These are phyloP conservation scores for Erysimum cheiranthoides DNA, from an alignment of 345 rosid genomes.

Conservation along the genomic window DNA sequence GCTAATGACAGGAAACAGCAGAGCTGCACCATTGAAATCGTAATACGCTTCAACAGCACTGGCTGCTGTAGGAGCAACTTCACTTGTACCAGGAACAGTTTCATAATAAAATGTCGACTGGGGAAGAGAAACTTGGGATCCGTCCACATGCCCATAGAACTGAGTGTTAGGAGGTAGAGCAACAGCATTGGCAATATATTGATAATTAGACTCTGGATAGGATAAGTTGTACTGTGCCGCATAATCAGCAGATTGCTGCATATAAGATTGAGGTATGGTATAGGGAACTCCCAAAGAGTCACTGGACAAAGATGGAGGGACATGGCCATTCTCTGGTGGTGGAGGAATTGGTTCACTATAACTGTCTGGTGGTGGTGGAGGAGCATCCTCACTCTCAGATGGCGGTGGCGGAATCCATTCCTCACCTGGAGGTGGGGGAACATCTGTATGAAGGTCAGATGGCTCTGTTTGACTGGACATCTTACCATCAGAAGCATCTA, in stretches of 20 bases:
- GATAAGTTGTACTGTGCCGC: conserved; percentile 57
- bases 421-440: conserved; percentile 76
- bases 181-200: conserved; percentile 59
- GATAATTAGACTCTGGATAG: conserved; percentile 60
- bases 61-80: conserved; percentile 56
- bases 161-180: conserved; percentile 50
- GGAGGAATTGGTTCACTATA: conserved; percentile 77
- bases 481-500: conserved; percentile 43
- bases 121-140: conserved; percentile 63
- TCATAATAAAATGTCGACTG: conserved; percentile 66
- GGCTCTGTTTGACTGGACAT: conserved; percentile 46
- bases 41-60: conserved; percentile 64
- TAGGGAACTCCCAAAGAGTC: conserved; percentile 68
- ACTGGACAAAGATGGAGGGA: conserved; percentile 61
- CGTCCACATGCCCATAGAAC: conserved; percentile 72
- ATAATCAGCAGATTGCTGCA: conserved; percentile 60
- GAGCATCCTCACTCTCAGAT: conserved; percentile 75
- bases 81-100: conserved; percentile 62
- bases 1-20: conserved; percentile 53
- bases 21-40: conserved; percentile 56
- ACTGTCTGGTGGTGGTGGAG: conserved; percentile 88
- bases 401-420: conserved; percentile 98
- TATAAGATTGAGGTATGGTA: conserved; percentile 50
- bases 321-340: conserved; percentile 64
- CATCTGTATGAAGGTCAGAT: conserved; percentile 51